Evolutionary conservation across 164 flowering plant species (phyloP), one percentile per base, ranked within the genome.

Genomic region (Piper betle): DNA sequence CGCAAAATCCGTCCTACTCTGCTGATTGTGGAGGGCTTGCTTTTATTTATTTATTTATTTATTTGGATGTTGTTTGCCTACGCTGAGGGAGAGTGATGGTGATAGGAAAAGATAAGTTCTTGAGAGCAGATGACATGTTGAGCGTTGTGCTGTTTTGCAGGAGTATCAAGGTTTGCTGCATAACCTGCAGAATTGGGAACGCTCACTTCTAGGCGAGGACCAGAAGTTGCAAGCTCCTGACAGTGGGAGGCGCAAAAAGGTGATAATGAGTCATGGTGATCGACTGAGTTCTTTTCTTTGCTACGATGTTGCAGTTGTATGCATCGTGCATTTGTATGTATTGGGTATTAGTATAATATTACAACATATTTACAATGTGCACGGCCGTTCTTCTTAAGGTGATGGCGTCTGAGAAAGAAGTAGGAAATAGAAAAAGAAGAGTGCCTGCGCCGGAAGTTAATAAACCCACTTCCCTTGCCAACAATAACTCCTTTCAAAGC

Each of bases 151-250:
- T 58, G 66, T 15, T 39, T 67, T 38, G 59, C 79, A 88, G 98
- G 83, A 85, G 67, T 83, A 85, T 72, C 80, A 85, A 73, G 96
- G 87, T 55, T 77, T 92, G 71, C 71, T 89, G 77, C 83, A 74
- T 78, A 82, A 87, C 71, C 80, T 91, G 77, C 91, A 91, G 74
- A 87, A 82, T 62, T 88, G 93, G 96, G 98, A 92, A 60, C 69
- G 71, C 62, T 74, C 85, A 2, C 64, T 80, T 5, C 78, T 78
- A 68, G 88, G 77, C 62, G 84, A 84, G 65, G 88, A 82, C 68
- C 80, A 84, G 64, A 86, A 78, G 59, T 52, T 74, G 72, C 80
- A 73, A 72, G 64, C 77, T 13, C 75, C 80, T 68, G 57, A 69
- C 60, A 20, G 62, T 57, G 70, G 65, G 18, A 71, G 69, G 63